Base-by-base conservation (phyloP, 371 early-diverging fungal genomes). In the Haplosporangium sp. region DNA sequence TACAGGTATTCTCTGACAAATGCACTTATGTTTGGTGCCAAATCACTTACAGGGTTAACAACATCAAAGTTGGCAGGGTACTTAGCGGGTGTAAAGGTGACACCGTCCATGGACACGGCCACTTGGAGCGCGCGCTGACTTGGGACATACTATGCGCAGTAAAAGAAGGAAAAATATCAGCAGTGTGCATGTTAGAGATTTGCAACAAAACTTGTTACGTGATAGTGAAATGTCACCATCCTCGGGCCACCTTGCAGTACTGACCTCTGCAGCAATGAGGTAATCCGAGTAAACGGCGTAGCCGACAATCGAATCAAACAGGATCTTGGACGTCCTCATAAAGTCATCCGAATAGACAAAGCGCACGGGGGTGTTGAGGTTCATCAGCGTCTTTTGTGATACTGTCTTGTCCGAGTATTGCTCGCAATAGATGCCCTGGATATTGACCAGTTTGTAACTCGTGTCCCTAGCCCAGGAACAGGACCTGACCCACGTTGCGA, bases 261-360 rank as follows among this genome's bases (percentile, higher is more conserved):
- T 51, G 60, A 71, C 72, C 53, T 83, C 89, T 12, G 97, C 94
- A 7, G 93, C 92, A 42, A 97, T 86, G 86, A 98, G 86, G 79
- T 87, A 98, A 52, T 92, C 89, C 18, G 93, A 91, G 69, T 91
- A 89, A 7, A 93, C 85, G 5, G 94, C 93, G 57, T 89, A 93
- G 43, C 94, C 95, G 5, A 90, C 86, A 38, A 93, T 87, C 61
- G 85, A 83, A 1, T 90, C 83, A 64, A 93, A 86, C 46, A 94
- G 48, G 2, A 84, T 81, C 6, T 82, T 73, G 54, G 79, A 76
- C n/a, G 82, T 71, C 41, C 76, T 80, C 73, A 91, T 93, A 50
- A 83, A 88, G 69, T 90, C 76, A 21, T 81, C 83, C 38, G 89
- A 86, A 36, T 86, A 85, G 16, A 89, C 73, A 38, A 93, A 75